Conservation (phyloP, 1,139 yeast genomes). For the Meyerozyma carpophila region DNA sequence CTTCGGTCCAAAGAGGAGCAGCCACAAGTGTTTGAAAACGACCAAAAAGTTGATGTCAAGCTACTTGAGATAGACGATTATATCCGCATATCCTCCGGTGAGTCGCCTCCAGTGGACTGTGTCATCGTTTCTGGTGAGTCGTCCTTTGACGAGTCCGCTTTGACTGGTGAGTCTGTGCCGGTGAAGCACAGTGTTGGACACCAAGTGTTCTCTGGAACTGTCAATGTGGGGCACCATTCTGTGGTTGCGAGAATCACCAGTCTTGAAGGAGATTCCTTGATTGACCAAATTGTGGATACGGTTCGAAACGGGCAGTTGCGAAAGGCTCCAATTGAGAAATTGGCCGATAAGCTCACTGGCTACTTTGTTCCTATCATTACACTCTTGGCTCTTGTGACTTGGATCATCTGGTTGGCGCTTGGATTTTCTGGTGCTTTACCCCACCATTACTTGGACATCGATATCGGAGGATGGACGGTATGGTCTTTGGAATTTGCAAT, state of each 20-base stretch:
- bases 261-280: constrained; percentile 57
- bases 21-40: constrained; percentile 20
- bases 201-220: constrained; percentile 68
- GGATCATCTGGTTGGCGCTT: constrained; percentile 62
- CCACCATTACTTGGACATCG: constrained; percentile 49
- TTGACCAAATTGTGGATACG: constrained; percentile 64
- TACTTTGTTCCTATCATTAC: constrained; percentile 69
- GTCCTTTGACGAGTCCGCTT: constrained; percentile 69
- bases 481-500: constrained; percentile 78
- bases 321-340: constrained; percentile 69
- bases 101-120: constrained; percentile 70
- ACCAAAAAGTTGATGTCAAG: constrained; percentile 40
- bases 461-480: constrained; percentile 69
- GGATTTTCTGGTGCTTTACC: constrained; percentile 57
- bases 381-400: constrained; percentile 53
- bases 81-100: constrained; percentile 58
- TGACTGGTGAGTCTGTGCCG: constrained; percentile 67
- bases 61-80: constrained; percentile 60
- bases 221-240: constrained; percentile 53
- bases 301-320: constrained; percentile 72
- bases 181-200: constrained; percentile 49
- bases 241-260: constrained; percentile 56
- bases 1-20: constrained; percentile 12
- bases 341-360: constrained; percentile 68
- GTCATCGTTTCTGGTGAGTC: constrained; percentile 52